Evolutionary conservation across 306 rosid genomes (phyloP).

Genomic region (Lablab purpureus): DNA sequence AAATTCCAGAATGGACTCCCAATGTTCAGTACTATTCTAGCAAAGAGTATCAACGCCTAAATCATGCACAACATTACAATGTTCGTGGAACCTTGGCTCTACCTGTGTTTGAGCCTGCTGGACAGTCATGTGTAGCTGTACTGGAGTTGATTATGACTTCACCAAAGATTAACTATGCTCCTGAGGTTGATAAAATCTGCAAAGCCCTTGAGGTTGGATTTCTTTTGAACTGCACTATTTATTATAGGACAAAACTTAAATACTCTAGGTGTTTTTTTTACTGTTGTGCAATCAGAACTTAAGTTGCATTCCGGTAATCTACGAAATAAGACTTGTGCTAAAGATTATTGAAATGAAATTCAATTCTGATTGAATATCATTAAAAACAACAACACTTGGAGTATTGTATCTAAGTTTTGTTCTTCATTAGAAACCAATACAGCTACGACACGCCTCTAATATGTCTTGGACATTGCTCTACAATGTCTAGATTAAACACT

Average conservation of each 20-base stretch:
- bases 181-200: constrained; percentile 87
- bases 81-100: constrained; percentile 88
- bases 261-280: no score
- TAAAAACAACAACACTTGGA: no score
- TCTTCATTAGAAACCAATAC: no score
- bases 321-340: no score
- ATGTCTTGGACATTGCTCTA: no score
- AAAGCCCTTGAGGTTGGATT: constrained; percentile 92
- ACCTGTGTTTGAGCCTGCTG: constrained; percentile 82
- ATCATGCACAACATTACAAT: constrained; percentile 77
- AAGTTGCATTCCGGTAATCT: no score
- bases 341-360: no score
- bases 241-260: background rate
- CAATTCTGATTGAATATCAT: no score
- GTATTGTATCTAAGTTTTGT: no score
- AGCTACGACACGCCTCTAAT: no score
- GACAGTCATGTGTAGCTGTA: constrained; percentile 82
- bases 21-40: constrained; percentile 85
- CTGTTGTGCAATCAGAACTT: no score
- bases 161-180: constrained; percentile 78
- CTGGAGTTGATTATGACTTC: constrained; percentile 89
- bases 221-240: constrained; percentile 41
- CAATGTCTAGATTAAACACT: no score
- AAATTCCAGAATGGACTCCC: constrained; percentile 91
- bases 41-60: constrained; percentile 77